Evolutionary conservation across 2,329 filamentous ascomycete genomes (phyloP), one percentile per base, ranked within the genome.

Genomic region (Fusarium udum): DNA sequence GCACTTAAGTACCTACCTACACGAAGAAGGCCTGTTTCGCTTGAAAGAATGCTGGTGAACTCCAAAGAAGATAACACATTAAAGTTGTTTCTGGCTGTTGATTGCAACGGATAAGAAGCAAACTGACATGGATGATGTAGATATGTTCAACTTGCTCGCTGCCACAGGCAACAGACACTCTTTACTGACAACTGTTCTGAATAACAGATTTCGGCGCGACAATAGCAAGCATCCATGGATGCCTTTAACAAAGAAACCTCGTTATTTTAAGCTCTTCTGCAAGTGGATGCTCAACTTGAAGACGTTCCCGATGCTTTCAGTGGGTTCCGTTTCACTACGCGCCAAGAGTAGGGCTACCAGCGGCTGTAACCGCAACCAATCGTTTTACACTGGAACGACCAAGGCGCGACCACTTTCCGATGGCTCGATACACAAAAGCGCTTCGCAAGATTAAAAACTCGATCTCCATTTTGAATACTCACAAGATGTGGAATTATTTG

Each of bases 271-370:
- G 45, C 43, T 58, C 24, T 32, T 28, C 28, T n/a, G 18, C 20
- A n/a, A 31, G 20, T 48, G 14, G 45, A 31, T 15, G 39, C 28
- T 48, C 31, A 61, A 57, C 57, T 42, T 60, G 18, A 61, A 28
- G 40, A 55, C 46, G 26, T 55, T 22, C 26, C n/a, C n/a, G n/a
- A n/a, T 36, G 22, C 57, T 42, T 42, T 32, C 39, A 51, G 62
- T 34, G 53, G 39, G 39, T 18, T 57, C 37, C 14, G 71, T 73
- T 73, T 73, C 71, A 61, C 48, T 60, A 74, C 52, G 71, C 71
- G 71, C 71, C 71, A 56, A 43, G 51, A 53, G 48, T 31, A 58
- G 55, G 48, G 48, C 34, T 57, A 32, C 42, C 49, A 72, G 59
- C 63, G 56, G 63, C 42, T 72, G 39, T 59, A 51, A 40, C 52